These are phyloP conservation scores for Setaria viridis DNA, from an alignment of 202 grass and related monocot genomes.

Conservation along the genomic window DNA sequence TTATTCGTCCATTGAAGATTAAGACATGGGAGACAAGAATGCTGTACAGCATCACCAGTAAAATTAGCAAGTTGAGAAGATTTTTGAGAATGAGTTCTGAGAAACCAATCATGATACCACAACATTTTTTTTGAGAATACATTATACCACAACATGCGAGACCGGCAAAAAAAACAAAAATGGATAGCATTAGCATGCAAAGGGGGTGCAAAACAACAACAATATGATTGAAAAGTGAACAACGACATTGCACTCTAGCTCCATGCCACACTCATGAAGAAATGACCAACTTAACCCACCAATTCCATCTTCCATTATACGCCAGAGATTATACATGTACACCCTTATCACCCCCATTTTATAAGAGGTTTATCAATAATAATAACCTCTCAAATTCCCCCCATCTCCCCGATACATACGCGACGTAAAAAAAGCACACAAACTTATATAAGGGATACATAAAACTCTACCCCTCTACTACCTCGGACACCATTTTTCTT, in stretches of 20 bases:
- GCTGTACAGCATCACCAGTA: neutral
- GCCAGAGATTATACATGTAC: slow-evolving; percentile 53
- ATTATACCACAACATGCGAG: neutral
- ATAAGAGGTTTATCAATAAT: slow-evolving; percentile 3
- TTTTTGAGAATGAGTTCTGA: neutral
- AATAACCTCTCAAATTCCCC: slow-evolving; percentile 26
- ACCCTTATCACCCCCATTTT: slow-evolving; percentile 41
- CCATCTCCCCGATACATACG: slow-evolving; percentile 23
- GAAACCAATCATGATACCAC: neutral
- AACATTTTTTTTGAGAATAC: neutral
- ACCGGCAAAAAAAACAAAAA: neutral
- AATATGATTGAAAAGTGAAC: neutral
- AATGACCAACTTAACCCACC: neutral
- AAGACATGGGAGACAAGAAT: neutral
- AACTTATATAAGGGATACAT: slow-evolving; percentile 50
- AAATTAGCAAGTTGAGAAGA: neutral
- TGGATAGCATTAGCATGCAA: neutral
- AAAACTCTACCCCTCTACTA: slow-evolving; percentile 54
- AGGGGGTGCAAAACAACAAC: neutral
- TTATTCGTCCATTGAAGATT: neutral
- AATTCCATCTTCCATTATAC: slow-evolving; percentile 53
- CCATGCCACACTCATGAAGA: slow-evolving; percentile 15
- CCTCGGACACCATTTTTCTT: slow-evolving; percentile 21
- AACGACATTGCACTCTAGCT: neutral
- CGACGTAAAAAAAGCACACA: neutral